Conservation (phyloP, 352 stramenopile genomes). For the Globisporangium solare region DNA sequence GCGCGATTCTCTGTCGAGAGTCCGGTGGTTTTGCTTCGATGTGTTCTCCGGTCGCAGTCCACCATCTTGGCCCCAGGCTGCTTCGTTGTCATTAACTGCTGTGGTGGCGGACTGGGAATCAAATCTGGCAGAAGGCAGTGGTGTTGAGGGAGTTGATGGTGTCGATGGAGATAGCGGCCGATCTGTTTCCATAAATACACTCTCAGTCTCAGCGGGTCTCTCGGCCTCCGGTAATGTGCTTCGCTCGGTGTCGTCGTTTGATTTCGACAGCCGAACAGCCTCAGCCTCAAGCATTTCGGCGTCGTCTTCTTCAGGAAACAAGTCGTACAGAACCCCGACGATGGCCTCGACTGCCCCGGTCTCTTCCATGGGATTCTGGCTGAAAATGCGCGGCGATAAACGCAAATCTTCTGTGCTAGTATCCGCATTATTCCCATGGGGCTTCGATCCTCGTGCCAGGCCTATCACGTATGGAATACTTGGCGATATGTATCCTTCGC, state of each 20-base stretch:
- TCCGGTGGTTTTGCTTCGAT: background rate
- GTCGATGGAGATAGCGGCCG: constrained; percentile 5
- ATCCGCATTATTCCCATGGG: constrained; percentile 29
- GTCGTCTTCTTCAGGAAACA: constrained; percentile 59
- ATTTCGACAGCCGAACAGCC: background rate
- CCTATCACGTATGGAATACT: constrained; percentile 16
- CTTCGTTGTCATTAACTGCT: too few relatives aligned
- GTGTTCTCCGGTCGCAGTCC: background rate
- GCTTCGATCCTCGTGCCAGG: constrained; percentile 25
- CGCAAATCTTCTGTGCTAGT: constrained; percentile 44
- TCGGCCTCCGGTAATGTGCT: background rate
- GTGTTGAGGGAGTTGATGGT: constrained; percentile 6
- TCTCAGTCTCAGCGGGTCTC: too few relatives aligned
- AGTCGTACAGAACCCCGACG: constrained; percentile 54
- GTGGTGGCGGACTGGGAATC: background rate
- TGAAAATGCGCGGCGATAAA: constrained; percentile 51
- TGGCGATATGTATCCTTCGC: background rate
- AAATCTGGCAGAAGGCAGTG: constrained; percentile 7
- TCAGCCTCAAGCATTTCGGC: background rate
- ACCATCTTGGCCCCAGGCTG: too few relatives aligned
- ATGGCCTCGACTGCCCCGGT: constrained; percentile 54
- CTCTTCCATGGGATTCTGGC: constrained; percentile 65
- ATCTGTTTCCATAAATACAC: background rate
- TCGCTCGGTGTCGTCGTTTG: background rate
- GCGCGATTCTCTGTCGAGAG: constrained; percentile 7